Percentiles rank a stretch among this genome's conserved stretches.
phyloP scores from a whole-genome alignment of 2,329 filamentous ascomycete species.

The Pseudogymnoascus destructans region DNA sequence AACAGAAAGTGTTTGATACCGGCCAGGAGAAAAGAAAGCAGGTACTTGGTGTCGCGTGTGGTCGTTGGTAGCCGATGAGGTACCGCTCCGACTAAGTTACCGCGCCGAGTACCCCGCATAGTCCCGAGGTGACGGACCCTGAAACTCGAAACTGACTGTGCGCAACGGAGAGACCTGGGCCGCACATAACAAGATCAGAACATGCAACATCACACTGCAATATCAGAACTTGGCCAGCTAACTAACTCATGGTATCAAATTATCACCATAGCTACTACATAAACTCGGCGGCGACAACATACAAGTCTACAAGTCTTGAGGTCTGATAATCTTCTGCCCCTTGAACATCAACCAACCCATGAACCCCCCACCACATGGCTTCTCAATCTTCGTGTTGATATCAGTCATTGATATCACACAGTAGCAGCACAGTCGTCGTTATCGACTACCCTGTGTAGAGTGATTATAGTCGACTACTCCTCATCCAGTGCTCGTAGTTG shows the following conservation, averaged over 20 bases:
- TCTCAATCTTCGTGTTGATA: not conserved
- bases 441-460: too few relatives aligned
- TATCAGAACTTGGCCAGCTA: not conserved
- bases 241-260: constrained; percentile 2
- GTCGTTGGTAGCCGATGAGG: not conserved
- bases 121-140: constrained; percentile 3
- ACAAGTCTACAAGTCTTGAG: not conserved
- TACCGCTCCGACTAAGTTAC: constrained; percentile 4
- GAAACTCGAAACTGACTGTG: not conserved
- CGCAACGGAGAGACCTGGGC: not conserved
- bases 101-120: constrained; percentile 7
- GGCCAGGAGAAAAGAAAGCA: not conserved
- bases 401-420: not conserved
- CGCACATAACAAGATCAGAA: not conserved
- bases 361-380: not conserved
- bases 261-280: not conserved
- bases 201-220: not conserved
- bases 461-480: too few relatives aligned
- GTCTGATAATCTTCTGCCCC: constrained; percentile 9
- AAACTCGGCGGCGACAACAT: too few relatives aligned
- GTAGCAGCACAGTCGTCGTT: too few relatives aligned
- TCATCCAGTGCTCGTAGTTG: too few relatives aligned
- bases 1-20: not conserved
- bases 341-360: constrained; percentile 11
- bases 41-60: constrained; percentile 1